These are phyloP conservation scores for Nakazawaea wyomingensis DNA, from an alignment of 805 yeast genomes.

Conservation along the genomic window DNA sequence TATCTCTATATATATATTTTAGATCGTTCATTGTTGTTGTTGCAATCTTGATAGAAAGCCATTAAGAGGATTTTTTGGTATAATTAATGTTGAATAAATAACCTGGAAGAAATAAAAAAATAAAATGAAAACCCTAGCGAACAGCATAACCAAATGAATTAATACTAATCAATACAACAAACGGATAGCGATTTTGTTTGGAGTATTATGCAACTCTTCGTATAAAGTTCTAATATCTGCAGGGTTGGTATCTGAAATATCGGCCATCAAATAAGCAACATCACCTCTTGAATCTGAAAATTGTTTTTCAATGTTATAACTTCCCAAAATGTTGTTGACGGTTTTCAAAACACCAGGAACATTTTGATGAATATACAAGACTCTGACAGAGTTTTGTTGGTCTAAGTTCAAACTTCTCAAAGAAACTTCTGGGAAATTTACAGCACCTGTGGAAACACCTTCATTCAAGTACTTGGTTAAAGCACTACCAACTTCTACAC, in stretches of 20 bases:
- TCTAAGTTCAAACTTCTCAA: slow-evolving; percentile 83
- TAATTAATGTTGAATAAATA: no score
- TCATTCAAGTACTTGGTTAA: slow-evolving; percentile 90
- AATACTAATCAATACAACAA: slow-evolving; percentile 58
- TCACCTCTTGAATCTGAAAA: slow-evolving; percentile 96
- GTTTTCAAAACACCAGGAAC: slow-evolving; percentile 98
- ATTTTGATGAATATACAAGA: slow-evolving; percentile 91
- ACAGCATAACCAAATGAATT: neutral
- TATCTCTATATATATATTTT: no score
- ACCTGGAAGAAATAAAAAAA: no score
- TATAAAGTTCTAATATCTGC: slow-evolving; percentile 81
- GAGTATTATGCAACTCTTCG: slow-evolving; percentile 82
- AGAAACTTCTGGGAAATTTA: slow-evolving; percentile 97
- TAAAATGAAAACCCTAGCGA: no score
- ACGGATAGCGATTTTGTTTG: slow-evolving; percentile 87
- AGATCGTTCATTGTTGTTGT: no score
- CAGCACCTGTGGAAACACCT: slow-evolving; percentile 93
- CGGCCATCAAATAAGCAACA: slow-evolving; percentile 97
- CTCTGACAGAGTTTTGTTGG: slow-evolving; percentile 86
- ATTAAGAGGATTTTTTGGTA: no score
- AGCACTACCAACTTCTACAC: slow-evolving; percentile 87
- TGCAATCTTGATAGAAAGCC: no score
- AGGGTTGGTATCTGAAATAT: slow-evolving; percentile 77
- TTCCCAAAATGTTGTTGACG: slow-evolving; percentile 90
- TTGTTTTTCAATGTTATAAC: slow-evolving; percentile 96